Evolutionary conservation across 805 yeast species (phyloP).

Genomic region (Saccharomycopsis sp.): DNA sequence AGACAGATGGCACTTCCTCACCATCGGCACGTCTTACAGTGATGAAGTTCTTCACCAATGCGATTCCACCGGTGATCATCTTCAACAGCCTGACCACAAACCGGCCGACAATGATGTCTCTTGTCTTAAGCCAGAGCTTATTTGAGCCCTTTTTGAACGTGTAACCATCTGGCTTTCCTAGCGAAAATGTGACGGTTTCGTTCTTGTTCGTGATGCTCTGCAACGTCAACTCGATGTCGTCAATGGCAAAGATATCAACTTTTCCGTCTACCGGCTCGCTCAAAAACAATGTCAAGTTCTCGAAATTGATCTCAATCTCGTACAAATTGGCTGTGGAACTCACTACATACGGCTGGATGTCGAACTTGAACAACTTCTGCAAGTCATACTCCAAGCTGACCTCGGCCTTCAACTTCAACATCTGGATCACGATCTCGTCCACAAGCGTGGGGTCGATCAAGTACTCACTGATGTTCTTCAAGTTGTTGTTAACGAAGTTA

Average conservation of each 20-base stretch:
- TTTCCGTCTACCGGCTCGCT: constrained; percentile 9
- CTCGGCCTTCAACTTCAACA: constrained; percentile 22
- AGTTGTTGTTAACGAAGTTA: constrained; percentile 19
- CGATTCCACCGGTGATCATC: constrained; percentile 24
- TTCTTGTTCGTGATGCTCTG: constrained; percentile 13
- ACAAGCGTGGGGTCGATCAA: constrained; percentile 24
- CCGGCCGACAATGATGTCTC: constrained; percentile 23
- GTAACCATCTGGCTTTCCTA: background rate
- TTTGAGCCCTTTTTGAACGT: constrained; percentile 15
- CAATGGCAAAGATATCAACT: constrained; percentile 15
- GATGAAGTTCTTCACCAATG: constrained; percentile 21
- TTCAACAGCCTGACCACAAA: constrained; percentile 22
- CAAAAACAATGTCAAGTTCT: constrained; percentile 24
- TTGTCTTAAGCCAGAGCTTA: constrained; percentile 18
- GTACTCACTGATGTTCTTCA: constrained; percentile 20
- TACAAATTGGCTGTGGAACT: constrained; percentile 34
- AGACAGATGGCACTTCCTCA: background rate
- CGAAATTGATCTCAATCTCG: constrained; percentile 31
- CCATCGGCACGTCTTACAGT: background rate
- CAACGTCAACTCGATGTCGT: constrained; percentile 21
- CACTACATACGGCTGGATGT: constrained; percentile 33
- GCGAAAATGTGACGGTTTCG: constrained; percentile 10
- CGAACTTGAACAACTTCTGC: constrained; percentile 32
- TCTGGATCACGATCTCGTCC: constrained; percentile 21
- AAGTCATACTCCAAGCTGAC: constrained; percentile 27